A percentile compares a stretch with the other conserved stretches of the same genome.
These are phyloP conservation scores for Senna siamea DNA, from an alignment of 306 rosid genomes.

Conservation along the genomic window DNA sequence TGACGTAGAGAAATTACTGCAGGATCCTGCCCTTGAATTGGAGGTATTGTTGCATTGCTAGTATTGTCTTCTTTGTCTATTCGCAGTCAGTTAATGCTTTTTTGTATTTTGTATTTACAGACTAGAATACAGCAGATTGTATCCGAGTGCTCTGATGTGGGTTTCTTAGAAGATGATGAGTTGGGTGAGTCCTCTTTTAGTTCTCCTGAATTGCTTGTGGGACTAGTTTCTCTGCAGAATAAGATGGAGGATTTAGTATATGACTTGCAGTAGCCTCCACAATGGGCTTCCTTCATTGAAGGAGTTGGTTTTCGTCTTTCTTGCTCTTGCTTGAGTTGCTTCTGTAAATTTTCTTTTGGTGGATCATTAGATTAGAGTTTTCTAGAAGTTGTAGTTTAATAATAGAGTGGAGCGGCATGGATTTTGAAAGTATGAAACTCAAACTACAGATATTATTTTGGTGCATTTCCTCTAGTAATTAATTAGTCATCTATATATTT, in stretches of 20 bases:
- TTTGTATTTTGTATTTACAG: slow-evolving; percentile 40
- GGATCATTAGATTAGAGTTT: neutral
- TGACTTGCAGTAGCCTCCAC: neutral
- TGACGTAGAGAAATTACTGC: slow-evolving; percentile 45
- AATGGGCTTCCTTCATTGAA: neutral
- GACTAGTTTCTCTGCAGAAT: neutral
- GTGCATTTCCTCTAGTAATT: neutral
- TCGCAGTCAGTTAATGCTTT: neutral
- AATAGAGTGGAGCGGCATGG: neutral
- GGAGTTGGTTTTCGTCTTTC: neutral
- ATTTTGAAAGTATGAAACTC: neutral
- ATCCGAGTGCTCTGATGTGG: slow-evolving; percentile 58
- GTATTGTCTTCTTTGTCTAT: neutral
- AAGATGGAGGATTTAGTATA: neutral
- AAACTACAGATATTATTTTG: neutral
- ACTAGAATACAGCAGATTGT: slow-evolving; percentile 53
- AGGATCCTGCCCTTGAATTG: slow-evolving; percentile 56
- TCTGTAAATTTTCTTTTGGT: neutral
- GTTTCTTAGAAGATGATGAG: slow-evolving; percentile 44
- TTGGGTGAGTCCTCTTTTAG: slow-evolving; percentile 44
- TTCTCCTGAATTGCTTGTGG: neutral
- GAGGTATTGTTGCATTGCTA: slow-evolving; percentile 42
- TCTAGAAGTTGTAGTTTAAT: neutral
- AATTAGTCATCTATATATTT: neutral
- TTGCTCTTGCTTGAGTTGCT: neutral